Evolutionary conservation across 352 stramenopile species (phyloP), one percentile per base, ranked within the genome.

Genomic region (Elongisporangium prolatum): DNA sequence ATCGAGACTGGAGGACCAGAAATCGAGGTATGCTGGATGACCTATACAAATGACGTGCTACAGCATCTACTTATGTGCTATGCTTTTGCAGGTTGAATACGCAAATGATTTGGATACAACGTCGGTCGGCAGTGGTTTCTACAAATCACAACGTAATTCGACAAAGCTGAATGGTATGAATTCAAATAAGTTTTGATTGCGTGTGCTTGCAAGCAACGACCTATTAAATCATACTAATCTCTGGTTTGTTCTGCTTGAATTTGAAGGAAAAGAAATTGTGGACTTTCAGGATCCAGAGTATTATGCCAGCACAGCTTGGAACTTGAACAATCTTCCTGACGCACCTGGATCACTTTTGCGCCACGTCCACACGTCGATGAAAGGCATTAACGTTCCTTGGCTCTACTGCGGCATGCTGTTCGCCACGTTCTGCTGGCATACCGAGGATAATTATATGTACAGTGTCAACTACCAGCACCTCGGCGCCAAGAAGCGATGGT

Each of bases 361-460:
- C 10, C 87, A 98, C 69, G 79, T 99, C 21, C 90, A 97, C 51
- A 88, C 96, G 14, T 81, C 82, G 20, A 97, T 99, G 57, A 98
- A 98, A 54, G 97, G 97, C 3, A 96, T 99, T 49, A 99, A 98
- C 63, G 91, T 99, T 18, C 97, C 97, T 7, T 99, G 97, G 97
- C 74, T 99, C 47, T 99, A 99, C 75, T 97, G 98, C 65, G 97
- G 97, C 17, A 98, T 98, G 79, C 68, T 99, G 3, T 99, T 99
- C 63, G 93, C 93, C 2, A 97, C 97, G 1, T 99, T 99, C 68
- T 98, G 91, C 68, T 99, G 96, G 96, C 97, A 99, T 70, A 98
- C 94, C 24, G 97, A 99, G 74, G 97, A 99, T 72, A 98, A 99
- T 72, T 98, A 98, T 80, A 95, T 99, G 71, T 99, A 98, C 68